Conservation (phyloP, 2,329 filamentous ascomycete genomes). For the Phialophora chinensis region DNA sequence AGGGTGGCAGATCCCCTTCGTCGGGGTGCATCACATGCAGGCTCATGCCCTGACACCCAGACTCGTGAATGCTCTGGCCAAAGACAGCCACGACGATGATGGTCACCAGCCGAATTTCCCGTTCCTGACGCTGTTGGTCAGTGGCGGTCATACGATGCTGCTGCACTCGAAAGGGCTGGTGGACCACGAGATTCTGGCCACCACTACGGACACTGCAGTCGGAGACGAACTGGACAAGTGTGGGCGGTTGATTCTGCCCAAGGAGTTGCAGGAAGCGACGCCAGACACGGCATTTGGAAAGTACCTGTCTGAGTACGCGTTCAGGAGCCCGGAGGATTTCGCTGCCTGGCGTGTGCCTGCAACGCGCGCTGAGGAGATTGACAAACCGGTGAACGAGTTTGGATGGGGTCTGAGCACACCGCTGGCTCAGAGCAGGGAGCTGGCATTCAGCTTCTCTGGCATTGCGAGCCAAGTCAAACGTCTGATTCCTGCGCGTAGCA, state of each 20-base stretch:
- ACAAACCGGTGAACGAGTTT: slow-evolving; percentile 55
- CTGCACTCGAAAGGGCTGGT: slow-evolving; percentile 73
- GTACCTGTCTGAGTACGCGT: slow-evolving; percentile 79
- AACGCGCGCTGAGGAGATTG: slow-evolving; percentile 65
- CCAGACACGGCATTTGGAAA: slow-evolving; percentile 79
- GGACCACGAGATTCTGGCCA: slow-evolving; percentile 74
- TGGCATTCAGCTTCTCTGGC: slow-evolving; percentile 77
- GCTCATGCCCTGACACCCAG: slow-evolving; percentile 90
- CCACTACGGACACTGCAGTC: slow-evolving; percentile 79
- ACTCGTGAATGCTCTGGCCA: slow-evolving; percentile 68
- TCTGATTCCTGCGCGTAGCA: slow-evolving; percentile 39
- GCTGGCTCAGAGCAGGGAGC: slow-evolving; percentile 62
- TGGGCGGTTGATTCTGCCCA: slow-evolving; percentile 76
- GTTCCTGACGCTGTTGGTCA: slow-evolving; percentile 86
- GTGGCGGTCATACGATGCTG: slow-evolving; percentile 89
- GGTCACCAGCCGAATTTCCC: slow-evolving; percentile 67
- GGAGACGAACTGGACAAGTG: slow-evolving; percentile 90
- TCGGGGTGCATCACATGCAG: slow-evolving; percentile 97
- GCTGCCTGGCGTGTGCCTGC: slow-evolving; percentile 58
- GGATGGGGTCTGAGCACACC: slow-evolving; percentile 75
- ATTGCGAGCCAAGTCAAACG: slow-evolving; percentile 70
- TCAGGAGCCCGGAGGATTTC: slow-evolving; percentile 57
- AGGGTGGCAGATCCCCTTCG: slow-evolving; percentile 80
- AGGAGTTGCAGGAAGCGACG: slow-evolving; percentile 58
- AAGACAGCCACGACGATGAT: slow-evolving; percentile 24